Percentiles rank a stretch among this genome's conserved stretches.
These are phyloP conservation scores for Lodderomyces pseudojiufengensis DNA, from an alignment of 1,139 yeast genomes.

Conservation along the genomic window DNA sequence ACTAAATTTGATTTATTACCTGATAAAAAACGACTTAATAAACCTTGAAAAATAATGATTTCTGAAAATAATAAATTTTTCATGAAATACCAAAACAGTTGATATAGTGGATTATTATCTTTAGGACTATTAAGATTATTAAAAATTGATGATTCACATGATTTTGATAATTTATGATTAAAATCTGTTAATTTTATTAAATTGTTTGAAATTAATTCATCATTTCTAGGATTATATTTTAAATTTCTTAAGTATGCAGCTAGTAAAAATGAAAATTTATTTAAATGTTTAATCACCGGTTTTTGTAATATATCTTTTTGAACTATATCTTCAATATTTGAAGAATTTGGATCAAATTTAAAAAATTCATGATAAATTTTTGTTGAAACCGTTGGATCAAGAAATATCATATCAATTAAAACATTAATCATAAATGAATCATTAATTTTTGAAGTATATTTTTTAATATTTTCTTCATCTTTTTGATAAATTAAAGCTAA, in stretches of 20 bases:
- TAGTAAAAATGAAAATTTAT: constrained; percentile 44
- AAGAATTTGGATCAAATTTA: constrained; percentile 6
- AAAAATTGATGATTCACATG: constrained; percentile 23
- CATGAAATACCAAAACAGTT: constrained; percentile 35
- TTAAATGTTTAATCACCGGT: constrained; percentile 51
- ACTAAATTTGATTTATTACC: constrained; percentile 7
- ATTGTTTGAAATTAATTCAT: constrained; percentile 19
- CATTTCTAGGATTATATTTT: constrained; percentile 16
- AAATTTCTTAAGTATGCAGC: constrained; percentile 31
- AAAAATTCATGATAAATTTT: constrained; percentile 21
- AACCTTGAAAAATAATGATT: constrained; percentile 54
- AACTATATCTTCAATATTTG: constrained; percentile 15
- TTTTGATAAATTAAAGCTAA: constrained; percentile 29
- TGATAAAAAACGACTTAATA: constrained; percentile 37
- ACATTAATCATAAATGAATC: constrained; percentile 22
- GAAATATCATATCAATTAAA: constrained; percentile 23
- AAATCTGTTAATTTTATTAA: constrained; percentile 23
- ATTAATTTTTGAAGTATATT: constrained; percentile 25
- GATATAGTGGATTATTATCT: constrained; percentile 14
- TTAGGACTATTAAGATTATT: constrained; percentile 18
- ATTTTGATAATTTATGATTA: constrained; percentile 22
- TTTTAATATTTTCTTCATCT: constrained; percentile 20
- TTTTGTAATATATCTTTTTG: constrained; percentile 20
- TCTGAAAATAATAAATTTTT: constrained; percentile 49
- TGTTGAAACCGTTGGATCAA: constrained; percentile 13